Evolutionary conservation across 106 monocot genomes (phyloP).

Genomic region (Platanthera guangdongensis): DNA sequence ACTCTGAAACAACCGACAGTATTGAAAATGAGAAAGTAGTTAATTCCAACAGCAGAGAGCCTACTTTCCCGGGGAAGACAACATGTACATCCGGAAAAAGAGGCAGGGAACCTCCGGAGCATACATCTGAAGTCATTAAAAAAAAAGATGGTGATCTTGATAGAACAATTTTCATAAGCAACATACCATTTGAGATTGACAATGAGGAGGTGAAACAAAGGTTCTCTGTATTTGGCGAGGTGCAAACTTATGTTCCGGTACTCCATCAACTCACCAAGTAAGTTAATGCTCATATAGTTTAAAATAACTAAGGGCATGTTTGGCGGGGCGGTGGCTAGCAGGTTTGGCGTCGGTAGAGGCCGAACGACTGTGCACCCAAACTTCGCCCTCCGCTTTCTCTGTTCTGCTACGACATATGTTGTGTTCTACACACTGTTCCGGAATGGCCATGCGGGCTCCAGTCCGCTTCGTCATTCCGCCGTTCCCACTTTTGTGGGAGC

Average conservation of each 20-base stretch:
- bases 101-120: slow-evolving; percentile 14
- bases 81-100: not conserved
- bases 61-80: slow-evolving; percentile 10
- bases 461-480: no score
- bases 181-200: slow-evolving; percentile 85
- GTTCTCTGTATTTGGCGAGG: slow-evolving; percentile 79
- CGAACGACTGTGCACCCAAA: no score
- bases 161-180: slow-evolving; percentile 81
- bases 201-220: slow-evolving; percentile 73
- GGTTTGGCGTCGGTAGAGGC: no score
- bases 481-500: no score
- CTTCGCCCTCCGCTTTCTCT: no score
- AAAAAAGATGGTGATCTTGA: slow-evolving; percentile 45
- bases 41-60: slow-evolving; percentile 21
- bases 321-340: no score
- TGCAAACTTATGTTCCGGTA: slow-evolving; percentile 61
- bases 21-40: not conserved
- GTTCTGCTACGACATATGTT: no score
- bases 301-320: not conserved
- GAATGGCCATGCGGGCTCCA: no score
- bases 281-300: slow-evolving; percentile 11
- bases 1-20: slow-evolving; percentile 23
- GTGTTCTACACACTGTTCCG: no score
- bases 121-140: slow-evolving; percentile 10
- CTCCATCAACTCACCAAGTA: slow-evolving; percentile 92